These are phyloP conservation scores for Cenchrus fungigraminus DNA, from an alignment of 176 grass and related monocot genomes.

Conservation along the genomic window DNA sequence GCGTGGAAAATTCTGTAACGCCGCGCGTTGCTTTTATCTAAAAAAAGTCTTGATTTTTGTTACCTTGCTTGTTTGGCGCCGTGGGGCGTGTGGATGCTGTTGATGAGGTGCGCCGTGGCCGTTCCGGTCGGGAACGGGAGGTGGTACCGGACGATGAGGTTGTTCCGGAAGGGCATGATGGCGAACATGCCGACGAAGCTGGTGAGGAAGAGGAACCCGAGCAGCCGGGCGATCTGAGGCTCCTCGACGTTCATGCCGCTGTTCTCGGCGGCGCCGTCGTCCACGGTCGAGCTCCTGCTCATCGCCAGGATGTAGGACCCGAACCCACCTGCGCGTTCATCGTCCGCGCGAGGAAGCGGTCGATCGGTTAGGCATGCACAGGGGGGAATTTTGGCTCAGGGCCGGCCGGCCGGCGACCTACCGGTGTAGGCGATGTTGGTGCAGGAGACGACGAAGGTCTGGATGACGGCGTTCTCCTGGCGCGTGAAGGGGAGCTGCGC, in stretches of 20 bases:
- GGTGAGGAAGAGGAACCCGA: constrained; percentile 54
- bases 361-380: too few species aligned
- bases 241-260: constrained; percentile 41
- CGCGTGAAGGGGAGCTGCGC: constrained; percentile 35
- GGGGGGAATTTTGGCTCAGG: too few species aligned
- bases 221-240: constrained; percentile 30
- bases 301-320: constrained; percentile 44
- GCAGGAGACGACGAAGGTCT: constrained; percentile 76
- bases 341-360: too few species aligned
- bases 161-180: constrained; percentile 61
- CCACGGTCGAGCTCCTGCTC: constrained; percentile 19
- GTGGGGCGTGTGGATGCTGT: constrained; percentile 67
- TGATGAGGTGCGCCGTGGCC: constrained; percentile 73
- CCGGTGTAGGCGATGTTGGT: constrained; percentile 37
- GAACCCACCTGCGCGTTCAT: constrained; percentile 21
- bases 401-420: too few species aligned
- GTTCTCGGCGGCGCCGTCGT: not conserved
- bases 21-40: too few species aligned
- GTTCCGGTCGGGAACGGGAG: constrained; percentile 70
- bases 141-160: constrained; percentile 59
- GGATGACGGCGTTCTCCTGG: constrained; percentile 88
- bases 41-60: too few species aligned
- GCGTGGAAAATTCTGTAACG: not conserved
- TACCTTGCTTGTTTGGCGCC: constrained; percentile 40
- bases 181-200: constrained; percentile 58